phyloP scores from a whole-genome alignment of 2,329 filamentous ascomycete genomes.

The Stylonectria norvegica region DNA sequence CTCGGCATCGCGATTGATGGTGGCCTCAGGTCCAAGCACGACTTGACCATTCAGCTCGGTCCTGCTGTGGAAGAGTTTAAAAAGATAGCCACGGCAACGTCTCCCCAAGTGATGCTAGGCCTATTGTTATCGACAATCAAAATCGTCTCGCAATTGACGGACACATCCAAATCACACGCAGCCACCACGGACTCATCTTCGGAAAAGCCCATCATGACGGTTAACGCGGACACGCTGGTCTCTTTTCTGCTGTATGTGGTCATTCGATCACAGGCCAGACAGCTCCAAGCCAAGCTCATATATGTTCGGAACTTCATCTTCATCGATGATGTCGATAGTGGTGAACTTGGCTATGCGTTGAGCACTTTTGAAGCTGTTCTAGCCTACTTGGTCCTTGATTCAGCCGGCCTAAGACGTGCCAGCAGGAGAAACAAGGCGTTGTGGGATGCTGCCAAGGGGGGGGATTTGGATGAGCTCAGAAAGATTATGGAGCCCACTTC shows the following conservation, averaged over 20 bases:
- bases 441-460: conserved; percentile 82
- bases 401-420: conserved; percentile 74
- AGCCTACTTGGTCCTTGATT: conserved; percentile 80
- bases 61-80: conserved; percentile 85
- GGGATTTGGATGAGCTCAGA: conserved; percentile 70
- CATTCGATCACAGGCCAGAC: conserved; percentile 81
- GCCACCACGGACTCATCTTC: conserved; percentile 33
- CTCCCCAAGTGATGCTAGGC: conserved; percentile 86
- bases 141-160: conserved; percentile 67
- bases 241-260: conserved; percentile 88
- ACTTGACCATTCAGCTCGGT: conserved; percentile 71
- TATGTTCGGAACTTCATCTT: conserved; percentile 98
- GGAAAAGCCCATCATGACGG: conserved; percentile 57
- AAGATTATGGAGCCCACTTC: conserved; percentile 73
- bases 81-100: conserved; percentile 72
- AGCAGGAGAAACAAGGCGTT: conserved; percentile 81
- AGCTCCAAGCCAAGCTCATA: conserved; percentile 82
- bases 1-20: conserved; percentile 84
- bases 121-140: conserved; percentile 79
- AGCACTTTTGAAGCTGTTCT: conserved; percentile 95
- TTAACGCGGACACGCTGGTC: conserved; percentile 87
- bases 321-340: conserved; percentile 93
- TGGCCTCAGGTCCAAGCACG: conserved; percentile 73
- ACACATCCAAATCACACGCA: conserved; percentile 43
- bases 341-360: conserved; percentile 91